Percentiles rank a stretch among this genome's conserved stretches.
Conservation (phyloP, 1,139 yeast genomes). For the Sugiyamaella xylanicola region DNA sequence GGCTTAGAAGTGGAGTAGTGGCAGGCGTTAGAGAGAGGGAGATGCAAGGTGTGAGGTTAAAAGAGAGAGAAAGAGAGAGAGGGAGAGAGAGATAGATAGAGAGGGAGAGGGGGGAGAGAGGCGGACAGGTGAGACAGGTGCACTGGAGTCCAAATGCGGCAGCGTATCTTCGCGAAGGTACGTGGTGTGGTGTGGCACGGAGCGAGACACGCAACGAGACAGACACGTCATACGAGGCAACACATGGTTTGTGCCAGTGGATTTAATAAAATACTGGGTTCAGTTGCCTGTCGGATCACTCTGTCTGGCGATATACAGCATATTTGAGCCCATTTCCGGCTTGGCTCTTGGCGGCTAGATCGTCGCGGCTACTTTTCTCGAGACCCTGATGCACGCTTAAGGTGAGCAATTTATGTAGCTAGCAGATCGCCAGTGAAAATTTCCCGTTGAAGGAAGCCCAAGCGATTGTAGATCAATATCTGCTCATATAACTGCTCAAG, state of each 20-base stretch:
- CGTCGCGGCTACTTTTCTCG: background rate
- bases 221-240: too few species aligned
- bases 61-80: too few species aligned
- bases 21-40: background rate
- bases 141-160: too few species aligned
- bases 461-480: background rate
- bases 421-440: constrained; percentile 8
- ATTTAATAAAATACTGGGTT: too few species aligned
- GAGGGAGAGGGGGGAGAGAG: too few species aligned
- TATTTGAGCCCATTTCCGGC: background rate
- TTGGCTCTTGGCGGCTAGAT: background rate
- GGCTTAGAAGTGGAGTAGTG: background rate
- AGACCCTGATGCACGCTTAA: background rate
- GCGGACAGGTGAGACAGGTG: too few species aligned
- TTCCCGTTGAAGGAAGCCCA: constrained; percentile 8
- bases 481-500: constrained; percentile 6
- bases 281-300: background rate
- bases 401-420: constrained; percentile 13
- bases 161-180: too few species aligned
- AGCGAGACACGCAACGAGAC: too few species aligned
- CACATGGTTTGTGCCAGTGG: too few species aligned
- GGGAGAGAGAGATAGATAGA: too few species aligned
- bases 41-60: too few species aligned
- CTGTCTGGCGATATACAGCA: background rate
- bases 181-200: too few species aligned